Base-by-base conservation (phyloP, 805 yeast species). In the Saturnispora sekii region DNA sequence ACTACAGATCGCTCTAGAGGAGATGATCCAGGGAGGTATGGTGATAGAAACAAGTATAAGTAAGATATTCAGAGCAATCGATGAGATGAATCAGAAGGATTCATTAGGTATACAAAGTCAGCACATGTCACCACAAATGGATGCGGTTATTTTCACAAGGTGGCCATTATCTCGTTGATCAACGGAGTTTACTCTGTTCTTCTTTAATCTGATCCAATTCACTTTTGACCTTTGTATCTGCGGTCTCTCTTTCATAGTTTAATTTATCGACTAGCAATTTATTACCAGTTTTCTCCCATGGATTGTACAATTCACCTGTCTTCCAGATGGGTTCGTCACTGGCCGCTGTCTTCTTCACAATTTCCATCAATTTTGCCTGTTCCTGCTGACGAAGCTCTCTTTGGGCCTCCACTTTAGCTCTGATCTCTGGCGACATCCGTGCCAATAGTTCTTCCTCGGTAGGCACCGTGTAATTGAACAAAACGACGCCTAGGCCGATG, bases 1-100 rank as follows among this genome's bases (percentile, higher is more conserved):
- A 5, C 67, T 90, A 30, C 94, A 90, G 60, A 82, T 95, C 2
- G 96, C 90, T 2, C 63, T 89, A 40, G 93, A 82, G 55, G 97
- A 93, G 56, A 83, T 93, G 31, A 81, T 93, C 1, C 97, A 93
- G 60, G 98, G 97, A 21, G 98, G 98, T 0, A 82, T 93, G 94
- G 98, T 93, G 8, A 84, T 93, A 32, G 98, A 93, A 60, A 89
- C 97, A 2, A 86, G 81, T 53, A 86, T 88, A 16, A 58, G 67
- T 21, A 77, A 82, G 48, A 88, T 93, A 32, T 96, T 93, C 5
- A 78, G 77, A 2, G 85, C 93, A 1, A 84, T 84, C 10, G 95
- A 84, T 62, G 83, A 76, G 39, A 82, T 84, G 29, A 77, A 77
- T 57, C 66, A 70, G 42, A 78, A 70, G 68, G 53, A 56, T 50